A percentile compares a stretch with the other conserved stretches of the same genome.
These are phyloP conservation scores for Ochetophila trinervis DNA, from an alignment of 306 rosid genomes.

Conservation along the genomic window DNA sequence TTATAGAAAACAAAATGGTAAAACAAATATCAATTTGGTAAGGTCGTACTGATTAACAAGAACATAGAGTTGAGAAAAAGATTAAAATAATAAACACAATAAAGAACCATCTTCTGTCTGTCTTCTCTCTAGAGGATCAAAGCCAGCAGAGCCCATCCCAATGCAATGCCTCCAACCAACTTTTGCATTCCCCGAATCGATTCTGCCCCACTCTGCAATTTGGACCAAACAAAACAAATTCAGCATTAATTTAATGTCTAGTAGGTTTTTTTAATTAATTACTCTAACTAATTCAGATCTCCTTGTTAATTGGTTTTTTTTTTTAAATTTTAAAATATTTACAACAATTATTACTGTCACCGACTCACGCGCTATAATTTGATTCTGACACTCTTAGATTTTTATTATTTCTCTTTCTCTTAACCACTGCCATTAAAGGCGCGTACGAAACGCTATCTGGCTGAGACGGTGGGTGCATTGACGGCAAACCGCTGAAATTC, in stretches of 20 bases:
- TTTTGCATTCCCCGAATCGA: conserved; percentile 40
- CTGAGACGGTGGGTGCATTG: too few relatives aligned
- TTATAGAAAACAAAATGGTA: conserved; percentile 19
- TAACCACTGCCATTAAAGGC: conserved; percentile 7
- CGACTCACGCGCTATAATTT: not conserved
- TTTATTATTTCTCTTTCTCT: too few relatives aligned
- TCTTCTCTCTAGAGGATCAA: conserved; percentile 50
- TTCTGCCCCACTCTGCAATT: conserved; percentile 78
- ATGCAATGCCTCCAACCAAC: conserved; percentile 51
- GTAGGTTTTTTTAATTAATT: not conserved
- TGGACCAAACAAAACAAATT: not conserved
- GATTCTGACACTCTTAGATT: conserved; percentile 16
- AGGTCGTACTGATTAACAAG: conserved; percentile 16
- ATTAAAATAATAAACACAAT: conserved; percentile 33
- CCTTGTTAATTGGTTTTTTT: too few relatives aligned
- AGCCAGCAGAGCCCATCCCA: conserved; percentile 62
- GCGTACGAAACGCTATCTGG: conserved; percentile 12
- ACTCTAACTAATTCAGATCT: not conserved
- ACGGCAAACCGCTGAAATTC: too few relatives aligned
- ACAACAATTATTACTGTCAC: conserved; percentile 3
- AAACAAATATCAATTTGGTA: conserved; percentile 16
- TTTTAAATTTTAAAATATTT: not conserved
- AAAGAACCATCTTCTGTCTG: conserved; percentile 9
- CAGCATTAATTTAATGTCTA: conserved; percentile 2
- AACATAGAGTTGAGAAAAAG: conserved; percentile 25